These are phyloP conservation scores for Carex cristatella DNA, from an alignment of 176 grass and related monocot genomes.

Conservation along the genomic window DNA sequence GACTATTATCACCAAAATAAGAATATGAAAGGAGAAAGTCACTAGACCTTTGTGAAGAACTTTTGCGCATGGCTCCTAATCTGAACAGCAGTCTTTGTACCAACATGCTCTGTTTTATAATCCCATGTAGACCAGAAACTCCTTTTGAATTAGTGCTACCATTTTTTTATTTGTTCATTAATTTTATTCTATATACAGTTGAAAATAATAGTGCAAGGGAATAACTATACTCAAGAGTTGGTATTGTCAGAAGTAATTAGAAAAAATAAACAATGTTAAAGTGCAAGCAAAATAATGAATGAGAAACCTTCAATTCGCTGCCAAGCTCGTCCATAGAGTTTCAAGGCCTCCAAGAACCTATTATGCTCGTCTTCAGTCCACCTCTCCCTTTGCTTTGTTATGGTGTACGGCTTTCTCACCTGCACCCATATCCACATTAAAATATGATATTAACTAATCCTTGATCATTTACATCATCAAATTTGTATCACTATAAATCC, in stretches of 20 bases:
- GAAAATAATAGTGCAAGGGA: conserved; percentile 25
- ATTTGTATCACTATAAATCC: not conserved
- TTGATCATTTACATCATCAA: not conserved
- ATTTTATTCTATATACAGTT: not conserved
- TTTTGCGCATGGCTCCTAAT: conserved; percentile 99
- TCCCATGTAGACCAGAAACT: conserved; percentile 2
- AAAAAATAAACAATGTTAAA: not conserved
- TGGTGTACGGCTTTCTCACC: conserved; percentile 92
- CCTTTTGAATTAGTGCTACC: conserved; percentile 13
- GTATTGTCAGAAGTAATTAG: not conserved
- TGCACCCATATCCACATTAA: conserved; percentile 28
- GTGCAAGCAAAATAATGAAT: conserved; percentile 11
- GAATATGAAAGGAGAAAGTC: conserved; percentile 28
- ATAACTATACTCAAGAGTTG: conserved; percentile 3
- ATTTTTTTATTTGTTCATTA: conserved; percentile 9
- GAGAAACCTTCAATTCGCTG: conserved; percentile 92
- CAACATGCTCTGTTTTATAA: conserved; percentile 73
- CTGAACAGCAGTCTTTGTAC: conserved; percentile 95
- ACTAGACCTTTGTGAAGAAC: conserved; percentile 94
- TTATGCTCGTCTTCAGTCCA: conserved; percentile 97
- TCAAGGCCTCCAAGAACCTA: conserved; percentile 86
- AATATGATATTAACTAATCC: not conserved
- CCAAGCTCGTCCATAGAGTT: conserved; percentile 92
- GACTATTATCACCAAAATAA: conserved; percentile 11
- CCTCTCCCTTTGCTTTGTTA: conserved; percentile 89